Evolutionary conservation across 2,329 filamentous ascomycete genomes (phyloP).

Genomic region (Diaporthe sp.): DNA sequence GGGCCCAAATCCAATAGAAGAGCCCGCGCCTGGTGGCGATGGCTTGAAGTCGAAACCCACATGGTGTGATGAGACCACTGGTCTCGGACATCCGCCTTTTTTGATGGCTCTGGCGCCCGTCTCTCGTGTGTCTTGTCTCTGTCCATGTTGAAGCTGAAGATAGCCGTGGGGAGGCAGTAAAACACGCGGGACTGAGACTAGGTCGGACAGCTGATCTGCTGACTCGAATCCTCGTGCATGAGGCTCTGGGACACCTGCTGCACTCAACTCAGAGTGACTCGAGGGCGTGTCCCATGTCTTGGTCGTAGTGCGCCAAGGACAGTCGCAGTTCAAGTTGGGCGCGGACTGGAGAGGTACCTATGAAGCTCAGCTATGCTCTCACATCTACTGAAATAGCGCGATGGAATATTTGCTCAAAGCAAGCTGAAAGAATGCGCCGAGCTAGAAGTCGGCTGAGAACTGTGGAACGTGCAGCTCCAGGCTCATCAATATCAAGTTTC

Average conservation of each 20-base stretch:
- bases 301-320: neutral
- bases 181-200: slow-evolving; percentile 19
- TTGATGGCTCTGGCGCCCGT: slow-evolving; percentile 6
- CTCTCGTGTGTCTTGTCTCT: slow-evolving; percentile 12
- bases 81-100: slow-evolving; percentile 20
- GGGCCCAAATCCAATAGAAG: neutral
- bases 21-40: neutral
- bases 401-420: neutral
- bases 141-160: slow-evolving; percentile 1
- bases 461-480: neutral
- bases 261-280: neutral
- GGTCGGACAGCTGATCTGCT: neutral
- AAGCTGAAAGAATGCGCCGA: neutral
- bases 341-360: neutral
- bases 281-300: neutral
- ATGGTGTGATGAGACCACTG: slow-evolving; percentile 26
- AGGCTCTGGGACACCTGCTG: slow-evolving; percentile 2
- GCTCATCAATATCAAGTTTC: neutral
- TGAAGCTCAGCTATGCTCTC: neutral
- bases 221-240: neutral
- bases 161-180: neutral
- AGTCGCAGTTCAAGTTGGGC: neutral
- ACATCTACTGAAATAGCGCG: neutral
- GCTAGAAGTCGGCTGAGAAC: neutral
- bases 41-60: slow-evolving; percentile 10